Evolutionary conservation across 106 monocot species (phyloP).

Genomic region (Allium cepa): DNA sequence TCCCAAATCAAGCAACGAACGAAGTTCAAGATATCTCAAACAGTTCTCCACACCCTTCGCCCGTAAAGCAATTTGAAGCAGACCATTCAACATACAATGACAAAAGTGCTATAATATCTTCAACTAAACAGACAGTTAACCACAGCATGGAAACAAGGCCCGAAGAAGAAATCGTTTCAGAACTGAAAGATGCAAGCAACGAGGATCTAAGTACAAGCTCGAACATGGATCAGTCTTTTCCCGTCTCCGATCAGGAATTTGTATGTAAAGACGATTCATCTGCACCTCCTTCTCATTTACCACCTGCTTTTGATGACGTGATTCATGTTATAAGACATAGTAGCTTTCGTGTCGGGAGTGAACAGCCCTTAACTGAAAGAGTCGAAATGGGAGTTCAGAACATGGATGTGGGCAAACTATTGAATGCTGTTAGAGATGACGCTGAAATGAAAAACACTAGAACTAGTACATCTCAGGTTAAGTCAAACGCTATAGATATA

Average conservation of each 20-base stretch:
- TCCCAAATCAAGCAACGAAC: neutral
- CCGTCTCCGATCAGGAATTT: conserved; percentile 43
- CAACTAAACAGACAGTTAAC: no score
- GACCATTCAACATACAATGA: no score
- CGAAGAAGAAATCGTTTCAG: conserved; percentile 12
- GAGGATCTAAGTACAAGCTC: conserved; percentile 36
- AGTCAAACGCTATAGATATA: conserved; percentile 23
- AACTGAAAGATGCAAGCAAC: conserved; percentile 40
- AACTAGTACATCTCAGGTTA: conserved; percentile 8
- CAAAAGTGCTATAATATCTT: no score
- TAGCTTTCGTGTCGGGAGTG: conserved; percentile 77
- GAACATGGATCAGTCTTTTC: conserved; percentile 39
- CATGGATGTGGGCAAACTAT: conserved; percentile 38
- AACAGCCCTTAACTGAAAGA: conserved; percentile 42
- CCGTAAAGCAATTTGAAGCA: conserved; percentile 8
- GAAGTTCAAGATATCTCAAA: conserved; percentile 8
- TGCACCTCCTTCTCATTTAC: conserved; percentile 19
- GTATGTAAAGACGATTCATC: conserved; percentile 52
- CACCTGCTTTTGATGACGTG: conserved; percentile 69
- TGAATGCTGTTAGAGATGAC: conserved; percentile 56
- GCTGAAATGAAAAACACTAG: conserved; percentile 39
- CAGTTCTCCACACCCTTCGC: conserved; percentile 6
- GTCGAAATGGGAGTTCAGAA: conserved; percentile 41
- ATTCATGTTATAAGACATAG: conserved; percentile 93
- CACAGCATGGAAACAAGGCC: no score